These are phyloP conservation scores for Bipolaris sorokiniana DNA, from an alignment of 2,329 filamentous ascomycete species.

Conservation along the genomic window DNA sequence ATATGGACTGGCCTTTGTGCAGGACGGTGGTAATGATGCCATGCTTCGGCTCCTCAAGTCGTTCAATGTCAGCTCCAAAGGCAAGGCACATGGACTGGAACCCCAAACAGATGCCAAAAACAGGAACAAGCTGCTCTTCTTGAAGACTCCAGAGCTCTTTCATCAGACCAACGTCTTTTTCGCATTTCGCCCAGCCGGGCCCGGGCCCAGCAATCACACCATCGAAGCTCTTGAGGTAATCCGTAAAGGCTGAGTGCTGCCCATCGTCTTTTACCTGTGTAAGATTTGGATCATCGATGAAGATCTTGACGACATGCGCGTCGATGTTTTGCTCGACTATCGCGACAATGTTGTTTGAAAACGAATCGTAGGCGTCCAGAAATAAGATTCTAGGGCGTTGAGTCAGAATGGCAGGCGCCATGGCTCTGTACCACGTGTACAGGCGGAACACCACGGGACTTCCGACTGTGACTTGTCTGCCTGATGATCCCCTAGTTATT, in stretches of 20 bases:
- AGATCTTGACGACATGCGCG: slow-evolving; percentile 72
- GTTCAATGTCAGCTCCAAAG: slow-evolving; percentile 70
- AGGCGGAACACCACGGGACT: neutral
- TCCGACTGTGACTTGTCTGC: neutral
- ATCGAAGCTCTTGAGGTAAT: slow-evolving; percentile 68
- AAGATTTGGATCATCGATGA: slow-evolving; percentile 62
- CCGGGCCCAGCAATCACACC: slow-evolving; percentile 91
- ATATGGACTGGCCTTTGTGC: slow-evolving; percentile 68
- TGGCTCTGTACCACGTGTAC: slow-evolving; percentile 10
- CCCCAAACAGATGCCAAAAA: slow-evolving; percentile 86
- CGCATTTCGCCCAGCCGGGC: slow-evolving; percentile 76
- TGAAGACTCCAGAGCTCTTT: slow-evolving; percentile 73
- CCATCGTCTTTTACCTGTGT: slow-evolving; percentile 5
- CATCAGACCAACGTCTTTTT: slow-evolving; percentile 84
- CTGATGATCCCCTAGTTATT: too few relatives aligned
- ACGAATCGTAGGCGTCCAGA: slow-evolving; percentile 95
- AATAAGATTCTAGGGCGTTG: slow-evolving; percentile 70
- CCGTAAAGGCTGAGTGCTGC: slow-evolving; percentile 45
- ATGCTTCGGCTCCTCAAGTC: slow-evolving; percentile 76
- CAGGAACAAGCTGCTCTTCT: slow-evolving; percentile 68
- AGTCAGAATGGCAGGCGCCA: slow-evolving; percentile 39
- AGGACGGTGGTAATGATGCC: slow-evolving; percentile 76
- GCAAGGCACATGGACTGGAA: slow-evolving; percentile 80
- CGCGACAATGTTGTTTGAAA: slow-evolving; percentile 91
- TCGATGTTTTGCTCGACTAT: slow-evolving; percentile 74